These are phyloP conservation scores for Eucalyptus melliodora DNA, from an alignment of 345 rosid species.

Conservation along the genomic window DNA sequence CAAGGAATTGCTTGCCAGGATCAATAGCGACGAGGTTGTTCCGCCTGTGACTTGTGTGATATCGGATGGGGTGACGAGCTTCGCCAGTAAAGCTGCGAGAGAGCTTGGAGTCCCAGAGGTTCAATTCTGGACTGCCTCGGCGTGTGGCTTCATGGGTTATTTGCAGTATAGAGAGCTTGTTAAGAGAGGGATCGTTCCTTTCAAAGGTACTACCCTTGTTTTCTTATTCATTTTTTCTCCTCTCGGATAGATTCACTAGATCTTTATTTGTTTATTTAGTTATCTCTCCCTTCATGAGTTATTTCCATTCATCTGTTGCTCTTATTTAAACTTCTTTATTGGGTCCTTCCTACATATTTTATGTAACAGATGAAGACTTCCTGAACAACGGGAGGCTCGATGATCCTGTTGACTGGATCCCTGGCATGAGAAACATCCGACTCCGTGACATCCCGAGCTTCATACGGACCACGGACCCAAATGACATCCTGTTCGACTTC, in stretches of 20 bases:
- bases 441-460: slow-evolving; percentile 20
- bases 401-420: slow-evolving; percentile 18
- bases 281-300: neutral
- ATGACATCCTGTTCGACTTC: slow-evolving; percentile 16
- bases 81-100: slow-evolving; percentile 3
- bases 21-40: neutral
- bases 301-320: neutral
- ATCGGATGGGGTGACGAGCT: slow-evolving; percentile 9
- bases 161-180: slow-evolving; percentile 10
- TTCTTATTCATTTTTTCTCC: neutral
- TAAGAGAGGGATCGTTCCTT: slow-evolving; percentile 12
- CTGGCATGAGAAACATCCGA: slow-evolving; percentile 12
- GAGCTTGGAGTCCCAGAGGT: slow-evolving; percentile 8
- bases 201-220: slow-evolving; percentile 5
- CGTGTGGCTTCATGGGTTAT: slow-evolving; percentile 14
- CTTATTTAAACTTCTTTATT: neutral
- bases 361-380: slow-evolving; percentile 8
- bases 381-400: slow-evolving; percentile 9
- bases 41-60: slow-evolving; percentile 16
- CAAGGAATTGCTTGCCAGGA: neutral
- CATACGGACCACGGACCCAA: neutral
- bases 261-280: neutral
- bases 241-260: neutral
- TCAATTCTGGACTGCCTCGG: slow-evolving; percentile 16
- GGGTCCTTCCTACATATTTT: neutral